Conservation (phyloP, 2,329 filamentous ascomycete species). For the Phaeosphaeria sp. region DNA sequence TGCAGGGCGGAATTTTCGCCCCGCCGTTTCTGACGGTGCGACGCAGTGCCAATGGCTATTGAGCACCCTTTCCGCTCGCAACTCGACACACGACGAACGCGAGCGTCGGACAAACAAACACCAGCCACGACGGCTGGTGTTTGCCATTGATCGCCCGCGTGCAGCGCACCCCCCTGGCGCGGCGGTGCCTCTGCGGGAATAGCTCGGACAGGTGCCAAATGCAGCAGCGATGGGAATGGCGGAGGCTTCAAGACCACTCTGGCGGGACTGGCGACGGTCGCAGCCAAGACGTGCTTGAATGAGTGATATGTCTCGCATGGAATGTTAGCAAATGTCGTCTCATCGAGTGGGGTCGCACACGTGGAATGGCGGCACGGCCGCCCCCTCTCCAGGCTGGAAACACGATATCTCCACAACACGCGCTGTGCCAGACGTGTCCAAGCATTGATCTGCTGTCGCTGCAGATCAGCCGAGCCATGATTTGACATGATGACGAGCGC, state of each 20-base stretch:
- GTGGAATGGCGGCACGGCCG: conserved; percentile 26
- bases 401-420: conserved; percentile 15
- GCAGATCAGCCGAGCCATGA: conserved; percentile 21
- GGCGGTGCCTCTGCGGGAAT: conserved; percentile 8
- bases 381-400: conserved; percentile 20
- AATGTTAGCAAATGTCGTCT: conserved; percentile 26
- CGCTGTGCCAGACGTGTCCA: conserved; percentile 6
- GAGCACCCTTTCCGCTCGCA: neutral
- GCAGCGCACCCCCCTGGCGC: no score
- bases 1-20: conserved; percentile 14
- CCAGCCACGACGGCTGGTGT: neutral
- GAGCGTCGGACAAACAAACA: conserved; percentile 7
- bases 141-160: neutral
- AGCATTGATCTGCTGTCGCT: conserved; percentile 18
- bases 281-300: conserved; percentile 33
- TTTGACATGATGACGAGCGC: conserved; percentile 16
- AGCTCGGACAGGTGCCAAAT: conserved; percentile 17
- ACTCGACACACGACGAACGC: conserved; percentile 1
- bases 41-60: neutral
- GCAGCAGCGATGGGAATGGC: conserved; percentile 17
- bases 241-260: conserved; percentile 29
- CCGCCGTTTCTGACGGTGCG: conserved; percentile 9
- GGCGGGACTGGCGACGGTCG: conserved; percentile 20
- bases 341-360: conserved; percentile 32
- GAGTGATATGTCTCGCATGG: conserved; percentile 41